Conservation (phyloP, 73 alveolate genomes). For the Stentor coeruleus region DNA sequence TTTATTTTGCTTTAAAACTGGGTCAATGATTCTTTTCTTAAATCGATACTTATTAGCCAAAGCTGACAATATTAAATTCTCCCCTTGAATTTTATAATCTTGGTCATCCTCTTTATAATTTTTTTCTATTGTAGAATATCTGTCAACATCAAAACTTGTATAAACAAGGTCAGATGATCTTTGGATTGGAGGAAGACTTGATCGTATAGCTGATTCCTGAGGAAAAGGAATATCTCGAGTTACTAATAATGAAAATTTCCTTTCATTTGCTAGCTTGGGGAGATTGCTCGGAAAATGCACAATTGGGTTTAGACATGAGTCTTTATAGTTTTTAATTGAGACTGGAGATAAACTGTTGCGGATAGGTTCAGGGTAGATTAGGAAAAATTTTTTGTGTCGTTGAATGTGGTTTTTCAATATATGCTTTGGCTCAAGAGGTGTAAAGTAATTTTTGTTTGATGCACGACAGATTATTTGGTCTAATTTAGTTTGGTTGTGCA, state of each 20-base stretch:
- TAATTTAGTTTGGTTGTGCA: no score
- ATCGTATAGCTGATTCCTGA: background rate
- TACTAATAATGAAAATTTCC: no score
- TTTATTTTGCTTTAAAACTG: background rate
- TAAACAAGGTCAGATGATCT: background rate
- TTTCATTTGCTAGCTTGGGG: no score
- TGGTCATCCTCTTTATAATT: background rate
- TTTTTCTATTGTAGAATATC: background rate
- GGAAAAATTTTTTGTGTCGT: background rate
- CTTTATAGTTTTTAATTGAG: background rate
- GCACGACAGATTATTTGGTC: background rate
- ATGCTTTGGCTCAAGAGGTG: background rate
- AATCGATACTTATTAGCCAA: no score
- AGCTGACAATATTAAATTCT: no score
- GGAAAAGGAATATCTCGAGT: background rate
- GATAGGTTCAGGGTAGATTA: background rate
- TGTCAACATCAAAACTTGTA: background rate
- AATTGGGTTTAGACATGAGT: no score
- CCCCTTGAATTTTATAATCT: no score
- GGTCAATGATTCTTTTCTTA: background rate
- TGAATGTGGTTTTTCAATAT: no score
- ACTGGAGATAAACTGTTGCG: background rate
- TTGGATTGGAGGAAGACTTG: background rate
- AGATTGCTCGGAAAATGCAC: no score
- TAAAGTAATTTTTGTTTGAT: background rate